Evolutionary conservation across 768 basidiomycete genomes (phyloP).

Genomic region (Lactifluus volemus): DNA sequence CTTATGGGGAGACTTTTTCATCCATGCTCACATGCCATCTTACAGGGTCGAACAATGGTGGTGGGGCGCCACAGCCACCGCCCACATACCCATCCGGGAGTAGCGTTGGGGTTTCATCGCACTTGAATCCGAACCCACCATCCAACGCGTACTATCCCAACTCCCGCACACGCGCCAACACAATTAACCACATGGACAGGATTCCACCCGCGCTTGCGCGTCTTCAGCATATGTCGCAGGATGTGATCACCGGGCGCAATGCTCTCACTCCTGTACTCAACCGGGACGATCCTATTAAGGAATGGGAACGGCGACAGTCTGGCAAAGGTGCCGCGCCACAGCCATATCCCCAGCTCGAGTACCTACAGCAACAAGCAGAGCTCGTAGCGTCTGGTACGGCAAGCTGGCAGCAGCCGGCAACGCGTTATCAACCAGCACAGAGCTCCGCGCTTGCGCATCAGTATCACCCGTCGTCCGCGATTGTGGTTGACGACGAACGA

Average conservation of each 20-base stretch:
- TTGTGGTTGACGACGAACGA: constrained; percentile 62
- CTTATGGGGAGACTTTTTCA: constrained; percentile 37
- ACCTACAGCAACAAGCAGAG: constrained; percentile 88
- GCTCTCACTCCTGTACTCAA: constrained; percentile 91
- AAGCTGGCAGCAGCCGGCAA: constrained; percentile 38
- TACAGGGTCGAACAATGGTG: constrained; percentile 22
- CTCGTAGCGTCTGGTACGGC: constrained; percentile 55
- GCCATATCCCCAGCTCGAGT: constrained; percentile 86
- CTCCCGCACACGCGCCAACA: constrained; percentile 76
- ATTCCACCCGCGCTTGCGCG: constrained; percentile 93
- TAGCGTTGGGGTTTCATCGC: constrained; percentile 15
- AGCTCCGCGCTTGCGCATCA: constrained; percentile 58
- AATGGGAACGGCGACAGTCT: constrained; percentile 89
- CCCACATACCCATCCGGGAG: constrained; percentile 4
- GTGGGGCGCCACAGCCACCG: constrained; percentile 21
- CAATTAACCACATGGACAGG: constrained; percentile 83
- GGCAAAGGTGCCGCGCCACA: constrained; percentile 63
- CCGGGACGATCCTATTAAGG: constrained; percentile 88
- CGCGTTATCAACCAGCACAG: constrained; percentile 48
- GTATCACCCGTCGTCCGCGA: constrained; percentile 53
- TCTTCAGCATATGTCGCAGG: constrained; percentile 82
- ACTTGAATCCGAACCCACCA: constrained; percentile 43
- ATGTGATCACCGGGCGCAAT: constrained; percentile 67
- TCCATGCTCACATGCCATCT: constrained; percentile 43
- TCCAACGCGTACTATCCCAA: constrained; percentile 62